Percentiles rank a stretch among this genome's conserved stretches.
Evolutionary conservation across 139 green algal species (phyloP).

Genomic region (Picochlorum sp.): DNA sequence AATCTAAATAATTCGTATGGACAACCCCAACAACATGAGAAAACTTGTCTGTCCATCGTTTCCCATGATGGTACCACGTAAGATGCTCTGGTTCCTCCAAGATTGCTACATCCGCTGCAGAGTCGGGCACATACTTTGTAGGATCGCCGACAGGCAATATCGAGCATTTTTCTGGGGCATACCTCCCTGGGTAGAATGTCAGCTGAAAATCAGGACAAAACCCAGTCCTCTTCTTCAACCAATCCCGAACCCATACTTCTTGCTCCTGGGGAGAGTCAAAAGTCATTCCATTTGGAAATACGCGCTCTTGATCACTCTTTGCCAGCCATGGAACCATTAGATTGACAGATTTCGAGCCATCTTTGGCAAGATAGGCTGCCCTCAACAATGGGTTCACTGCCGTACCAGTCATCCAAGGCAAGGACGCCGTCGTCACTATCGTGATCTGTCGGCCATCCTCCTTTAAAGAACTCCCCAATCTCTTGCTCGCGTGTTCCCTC

Average conservation of each 20-base stretch:
- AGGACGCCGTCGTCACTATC: constrained; percentile 92
- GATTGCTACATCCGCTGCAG: constrained; percentile 84
- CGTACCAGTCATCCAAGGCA: constrained; percentile 99
- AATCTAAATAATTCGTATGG: constrained; percentile 99
- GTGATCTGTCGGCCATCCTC: constrained; percentile 73
- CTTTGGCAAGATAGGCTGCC: constrained; percentile 85
- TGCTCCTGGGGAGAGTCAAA: constrained; percentile 85
- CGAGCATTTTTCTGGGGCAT: constrained; percentile 77
- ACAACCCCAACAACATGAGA: constrained; percentile 91
- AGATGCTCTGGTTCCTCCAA: constrained; percentile 99
- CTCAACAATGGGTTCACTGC: constrained; percentile 95
- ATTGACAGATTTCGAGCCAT: constrained; percentile 41
- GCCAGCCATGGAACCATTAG: constrained; percentile 89
- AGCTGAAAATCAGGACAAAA: constrained; percentile 87
- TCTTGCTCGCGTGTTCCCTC: background rate
- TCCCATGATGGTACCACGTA: constrained; percentile 97
- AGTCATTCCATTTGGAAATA: constrained; percentile 79
- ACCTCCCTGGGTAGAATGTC: constrained; percentile 87
- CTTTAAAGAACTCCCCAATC: constrained; percentile 38
- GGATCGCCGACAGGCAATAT: constrained; percentile 97
- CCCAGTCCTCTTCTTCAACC: constrained; percentile 81
- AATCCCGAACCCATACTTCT: constrained; percentile 80
- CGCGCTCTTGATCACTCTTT: constrained; percentile 72
- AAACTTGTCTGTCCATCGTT: constrained; percentile 96
- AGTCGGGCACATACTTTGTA: constrained; percentile 83